phyloP scores from a whole-genome alignment of 495 filamentous ascomycete genomes.

The Recurvomyces mirabilis region DNA sequence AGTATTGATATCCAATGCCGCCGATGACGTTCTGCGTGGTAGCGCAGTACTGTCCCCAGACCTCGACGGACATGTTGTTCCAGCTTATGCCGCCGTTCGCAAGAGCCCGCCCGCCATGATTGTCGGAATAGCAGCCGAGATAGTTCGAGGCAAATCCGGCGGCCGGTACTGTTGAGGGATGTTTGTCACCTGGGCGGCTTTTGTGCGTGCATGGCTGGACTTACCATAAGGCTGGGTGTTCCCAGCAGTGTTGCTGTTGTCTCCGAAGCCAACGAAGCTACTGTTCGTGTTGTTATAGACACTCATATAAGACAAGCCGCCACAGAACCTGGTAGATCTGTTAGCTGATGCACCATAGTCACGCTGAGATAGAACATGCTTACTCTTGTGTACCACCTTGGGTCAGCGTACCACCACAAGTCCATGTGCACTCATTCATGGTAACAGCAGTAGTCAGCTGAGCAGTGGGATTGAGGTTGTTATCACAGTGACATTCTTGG shows the following conservation, averaged over 20 bases:
- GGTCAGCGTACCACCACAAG: constrained; percentile 17
- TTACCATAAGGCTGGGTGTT: constrained; percentile 15
- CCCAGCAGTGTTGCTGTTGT: constrained; percentile 9
- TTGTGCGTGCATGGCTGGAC: too few species aligned
- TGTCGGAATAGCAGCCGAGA: constrained; percentile 20
- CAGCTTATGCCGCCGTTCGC: not conserved
- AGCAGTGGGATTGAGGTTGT: constrained; percentile 18
- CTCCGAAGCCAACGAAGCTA: constrained; percentile 7
- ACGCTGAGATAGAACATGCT: too few species aligned
- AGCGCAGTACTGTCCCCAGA: constrained; percentile 15
- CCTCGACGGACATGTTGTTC: constrained; percentile 18
- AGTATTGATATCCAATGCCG: constrained; percentile 14
- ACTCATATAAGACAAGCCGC: constrained; percentile 13
- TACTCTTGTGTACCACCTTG: constrained; percentile 5
- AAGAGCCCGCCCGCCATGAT: not conserved
- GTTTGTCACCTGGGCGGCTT: too few species aligned
- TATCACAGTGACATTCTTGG: constrained; percentile 24
- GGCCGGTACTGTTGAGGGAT: too few species aligned
- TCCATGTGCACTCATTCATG: constrained; percentile 15
- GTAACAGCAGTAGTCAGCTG: not conserved
- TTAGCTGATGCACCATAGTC: too few species aligned
- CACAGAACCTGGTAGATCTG: too few species aligned
- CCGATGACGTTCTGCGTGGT: too few species aligned
- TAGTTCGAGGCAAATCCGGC: constrained; percentile 16
- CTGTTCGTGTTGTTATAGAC: constrained; percentile 20